Conservation (phyloP, 192 early-diverging fungal genomes). For the Rhizophagus clarus region DNA sequence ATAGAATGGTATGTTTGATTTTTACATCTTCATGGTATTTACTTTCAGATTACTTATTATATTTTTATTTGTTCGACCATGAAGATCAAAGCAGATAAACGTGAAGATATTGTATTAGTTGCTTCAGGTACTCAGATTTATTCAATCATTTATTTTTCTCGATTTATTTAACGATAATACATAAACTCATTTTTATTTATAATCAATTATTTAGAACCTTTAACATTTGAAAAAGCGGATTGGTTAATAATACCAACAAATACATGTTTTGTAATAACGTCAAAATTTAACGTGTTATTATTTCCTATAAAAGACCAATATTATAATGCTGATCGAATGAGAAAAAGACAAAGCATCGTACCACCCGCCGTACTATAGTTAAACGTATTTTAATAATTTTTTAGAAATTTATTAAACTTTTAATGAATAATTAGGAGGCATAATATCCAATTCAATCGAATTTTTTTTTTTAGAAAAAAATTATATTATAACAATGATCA, state of each 20-base stretch:
- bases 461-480: too few species aligned
- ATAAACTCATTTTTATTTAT: background rate
- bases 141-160: background rate
- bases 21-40: too few species aligned
- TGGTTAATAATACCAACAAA: conserved; percentile 82
- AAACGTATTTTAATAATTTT: too few species aligned
- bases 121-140: conserved; percentile 43
- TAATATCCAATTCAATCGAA: too few species aligned
- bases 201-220: conserved; percentile 52
- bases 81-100: conserved; percentile 59
- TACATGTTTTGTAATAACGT: conserved; percentile 73
- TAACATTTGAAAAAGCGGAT: conserved; percentile 80
- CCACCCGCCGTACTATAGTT: background rate
- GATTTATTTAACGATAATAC: background rate
- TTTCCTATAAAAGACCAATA: conserved; percentile 74
- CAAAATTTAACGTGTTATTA: conserved; percentile 73
- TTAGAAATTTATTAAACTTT: too few species aligned
- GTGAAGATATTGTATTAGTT: conserved; percentile 81
- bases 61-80: background rate
- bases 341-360: background rate
- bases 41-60: background rate
- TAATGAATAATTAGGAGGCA: too few species aligned
- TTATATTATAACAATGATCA: too few species aligned
- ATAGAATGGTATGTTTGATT: conserved; percentile 54
- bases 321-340: conserved; percentile 35